Base-by-base conservation (phyloP, 2,329 filamentous ascomycete species). In the Apiospora pterosperma region DNA sequence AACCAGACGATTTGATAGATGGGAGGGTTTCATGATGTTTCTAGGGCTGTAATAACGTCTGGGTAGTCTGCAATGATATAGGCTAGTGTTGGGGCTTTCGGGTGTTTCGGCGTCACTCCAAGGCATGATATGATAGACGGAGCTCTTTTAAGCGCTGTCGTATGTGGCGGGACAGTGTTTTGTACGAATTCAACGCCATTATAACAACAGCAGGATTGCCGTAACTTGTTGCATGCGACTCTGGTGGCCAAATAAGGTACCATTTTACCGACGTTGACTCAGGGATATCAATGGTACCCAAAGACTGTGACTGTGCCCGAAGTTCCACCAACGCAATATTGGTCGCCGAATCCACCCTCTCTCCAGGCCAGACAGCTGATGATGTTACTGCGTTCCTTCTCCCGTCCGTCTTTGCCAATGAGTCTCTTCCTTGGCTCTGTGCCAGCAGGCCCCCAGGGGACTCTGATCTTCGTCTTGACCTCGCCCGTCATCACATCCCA, bases 401-500 rank as follows among this genome's bases (percentile, higher is more conserved):
- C 82, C 72, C 85, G 86, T 21, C 87, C 87, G 70, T 89, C 86
- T 65, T 81, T 82, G 0, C 86, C 87, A 16, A 90, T 76, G 14
- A 82, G 80, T 69, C 78, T 85, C 75, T 82, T 88, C 73, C 78
- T 80, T 0, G 76, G 75, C 42, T 82, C 81, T 44, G 78, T 77
- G 3, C 80, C 82, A n/a, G 74, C 72, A 4, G 84, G 83, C 1
- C 85, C 85, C 85, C 85, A 87, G 0, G 86, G 84, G 4, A 87
- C 80, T 39, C 75, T 78, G 6, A 97, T 78, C 68, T 81, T 87
- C 36, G 90, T 87, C 65, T 87, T 81, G 61, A 91, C 75, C 63
- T 88, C 85, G 1, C 92, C 94, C 6, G 85, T 90, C 63, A 97
- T 76, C 23, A 97, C 80, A 78, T 97, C 93, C 95, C 95, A 98